Evolutionary conservation across 306 rosid genomes (phyloP).

Genomic region (Prunus salicina): DNA sequence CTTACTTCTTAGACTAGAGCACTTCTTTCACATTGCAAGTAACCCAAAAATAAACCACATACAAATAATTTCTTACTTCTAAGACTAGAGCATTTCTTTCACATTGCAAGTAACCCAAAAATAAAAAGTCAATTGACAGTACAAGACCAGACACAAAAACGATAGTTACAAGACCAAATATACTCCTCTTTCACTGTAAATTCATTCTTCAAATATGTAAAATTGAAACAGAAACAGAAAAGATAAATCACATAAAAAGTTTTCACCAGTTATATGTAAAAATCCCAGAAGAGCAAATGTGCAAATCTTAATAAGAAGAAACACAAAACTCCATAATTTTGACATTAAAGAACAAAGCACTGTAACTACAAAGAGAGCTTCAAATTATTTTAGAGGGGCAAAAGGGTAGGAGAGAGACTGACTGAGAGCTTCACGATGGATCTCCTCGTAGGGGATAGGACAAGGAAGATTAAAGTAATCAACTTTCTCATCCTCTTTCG

Average conservation of each 20-base stretch:
- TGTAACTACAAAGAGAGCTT: background rate
- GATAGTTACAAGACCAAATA: background rate
- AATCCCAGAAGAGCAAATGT: background rate
- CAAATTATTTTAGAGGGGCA: background rate
- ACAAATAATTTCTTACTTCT: background rate
- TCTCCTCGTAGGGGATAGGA: slow-evolving; percentile 91
- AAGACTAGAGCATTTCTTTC: background rate
- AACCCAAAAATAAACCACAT: background rate
- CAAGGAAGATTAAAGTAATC: slow-evolving; percentile 87
- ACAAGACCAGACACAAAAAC: background rate
- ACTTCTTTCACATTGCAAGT: background rate
- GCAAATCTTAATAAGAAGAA: background rate
- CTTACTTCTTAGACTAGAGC: background rate
- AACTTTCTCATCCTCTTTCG: slow-evolving; percentile 41
- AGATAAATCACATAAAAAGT: background rate
- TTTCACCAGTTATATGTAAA: background rate
- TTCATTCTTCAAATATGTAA: background rate
- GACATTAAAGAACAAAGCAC: background rate
- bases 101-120: background rate
- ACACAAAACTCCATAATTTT: background rate
- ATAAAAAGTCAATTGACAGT: background rate
- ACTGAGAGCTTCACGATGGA: slow-evolving; percentile 98
- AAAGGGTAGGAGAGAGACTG: slow-evolving; percentile 11
- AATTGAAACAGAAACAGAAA: background rate
- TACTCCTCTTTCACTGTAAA: background rate